phyloP scores from a whole-genome alignment of 495 filamentous ascomycete species.

The Xanthoparmelia taractica region DNA sequence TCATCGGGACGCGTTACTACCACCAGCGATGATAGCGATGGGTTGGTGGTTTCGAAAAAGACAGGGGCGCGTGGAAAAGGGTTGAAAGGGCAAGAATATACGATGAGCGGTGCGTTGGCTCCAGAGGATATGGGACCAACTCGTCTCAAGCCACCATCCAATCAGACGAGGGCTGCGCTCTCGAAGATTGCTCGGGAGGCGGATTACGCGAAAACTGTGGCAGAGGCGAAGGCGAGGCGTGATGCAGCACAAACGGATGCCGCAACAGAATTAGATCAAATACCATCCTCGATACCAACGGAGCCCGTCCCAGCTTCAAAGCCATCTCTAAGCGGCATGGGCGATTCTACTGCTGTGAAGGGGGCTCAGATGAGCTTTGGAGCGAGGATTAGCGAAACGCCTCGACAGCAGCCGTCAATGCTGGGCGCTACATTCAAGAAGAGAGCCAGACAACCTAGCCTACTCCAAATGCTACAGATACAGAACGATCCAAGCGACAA shows the following conservation, averaged over 20 bases:
- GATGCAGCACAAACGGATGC: background rate
- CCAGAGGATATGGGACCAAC: conserved; percentile 14
- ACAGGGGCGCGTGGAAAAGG: background rate
- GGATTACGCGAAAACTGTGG: conserved; percentile 11
- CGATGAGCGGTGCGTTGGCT: conserved; percentile 26
- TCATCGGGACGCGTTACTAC: conserved; percentile 23
- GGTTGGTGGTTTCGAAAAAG: conserved; percentile 19
- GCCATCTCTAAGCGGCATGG: conserved; percentile 3
- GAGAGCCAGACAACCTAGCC: conserved; percentile 58
- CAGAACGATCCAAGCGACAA: conserved; percentile 43
- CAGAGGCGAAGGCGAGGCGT: conserved; percentile 6
- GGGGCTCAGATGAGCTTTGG: conserved; percentile 4
- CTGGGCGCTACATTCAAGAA: conserved; percentile 50
- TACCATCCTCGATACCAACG: conserved; percentile 11
- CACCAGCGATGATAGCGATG: conserved; percentile 26
- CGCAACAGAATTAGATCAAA: conserved; percentile 4
- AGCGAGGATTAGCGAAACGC: conserved; percentile 15
- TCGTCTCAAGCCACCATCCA: conserved; percentile 13
- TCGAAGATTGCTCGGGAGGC: conserved; percentile 15
- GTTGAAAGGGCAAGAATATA: conserved; percentile 13
- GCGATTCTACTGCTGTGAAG: background rate
- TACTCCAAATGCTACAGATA: conserved; percentile 54
- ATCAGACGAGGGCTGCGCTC: conserved; percentile 12
- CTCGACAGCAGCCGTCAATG: conserved; percentile 19
- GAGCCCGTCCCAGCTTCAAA: conserved; percentile 1